These are phyloP conservation scores for Aureobasidium sp. DNA, from an alignment of 2,329 filamentous ascomycete species.

Conservation along the genomic window DNA sequence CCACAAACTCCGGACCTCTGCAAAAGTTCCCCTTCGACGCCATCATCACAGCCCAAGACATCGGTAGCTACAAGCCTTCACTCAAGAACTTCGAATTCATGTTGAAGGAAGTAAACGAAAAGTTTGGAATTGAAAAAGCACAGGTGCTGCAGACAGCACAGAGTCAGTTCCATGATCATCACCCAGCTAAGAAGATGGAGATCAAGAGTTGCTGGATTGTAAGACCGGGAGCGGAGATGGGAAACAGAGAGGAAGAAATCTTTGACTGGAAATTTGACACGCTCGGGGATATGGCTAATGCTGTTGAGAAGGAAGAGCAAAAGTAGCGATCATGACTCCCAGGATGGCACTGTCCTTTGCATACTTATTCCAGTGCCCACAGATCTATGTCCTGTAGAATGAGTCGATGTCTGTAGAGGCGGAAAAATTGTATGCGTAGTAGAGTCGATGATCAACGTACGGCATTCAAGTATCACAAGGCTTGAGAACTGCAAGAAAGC, in stretches of 20 bases:
- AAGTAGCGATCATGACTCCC: background rate
- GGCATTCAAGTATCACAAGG: background rate
- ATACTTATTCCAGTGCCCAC: too few species aligned
- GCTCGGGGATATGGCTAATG: slow-evolving; percentile 52
- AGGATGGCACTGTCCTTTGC: too few species aligned
- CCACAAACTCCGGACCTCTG: slow-evolving; percentile 42
- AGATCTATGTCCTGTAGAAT: background rate
- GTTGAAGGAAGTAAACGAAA: slow-evolving; percentile 42
- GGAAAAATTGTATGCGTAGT: background rate
- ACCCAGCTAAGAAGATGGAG: slow-evolving; percentile 52
- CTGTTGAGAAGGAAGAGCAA: slow-evolving; percentile 34
- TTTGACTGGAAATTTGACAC: slow-evolving; percentile 52
- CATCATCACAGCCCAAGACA: slow-evolving; percentile 61
- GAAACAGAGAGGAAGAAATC: slow-evolving; percentile 30
- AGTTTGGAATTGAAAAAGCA: slow-evolving; percentile 48
- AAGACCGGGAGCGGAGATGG: slow-evolving; percentile 41
- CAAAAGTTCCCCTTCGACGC: slow-evolving; percentile 50
- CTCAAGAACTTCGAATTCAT: slow-evolving; percentile 58
- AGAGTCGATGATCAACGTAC: background rate
- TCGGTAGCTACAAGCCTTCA: slow-evolving; percentile 63
- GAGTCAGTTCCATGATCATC: slow-evolving; percentile 59
- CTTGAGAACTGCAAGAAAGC: background rate
- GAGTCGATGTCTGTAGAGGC: background rate
- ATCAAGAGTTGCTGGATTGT: slow-evolving; percentile 58
- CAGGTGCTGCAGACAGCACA: slow-evolving; percentile 61